Evolutionary conservation across 2,329 filamentous ascomycete genomes (phyloP).

Genomic region (Fusarium penzigii): DNA sequence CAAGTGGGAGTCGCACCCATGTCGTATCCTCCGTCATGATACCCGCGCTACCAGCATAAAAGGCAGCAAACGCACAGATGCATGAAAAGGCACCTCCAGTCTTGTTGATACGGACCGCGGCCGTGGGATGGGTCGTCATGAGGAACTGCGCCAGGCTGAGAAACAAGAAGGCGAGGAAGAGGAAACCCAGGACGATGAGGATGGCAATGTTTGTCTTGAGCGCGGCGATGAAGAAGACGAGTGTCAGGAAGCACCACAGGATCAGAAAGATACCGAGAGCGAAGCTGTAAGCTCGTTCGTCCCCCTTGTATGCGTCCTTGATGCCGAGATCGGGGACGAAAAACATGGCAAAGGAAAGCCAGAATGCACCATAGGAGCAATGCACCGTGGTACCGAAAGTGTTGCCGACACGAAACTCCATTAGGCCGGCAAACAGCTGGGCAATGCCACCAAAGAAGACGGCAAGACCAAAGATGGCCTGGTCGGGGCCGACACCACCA

Average conservation of each 20-base stretch:
- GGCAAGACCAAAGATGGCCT: constrained; percentile 39
- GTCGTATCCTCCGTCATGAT: constrained; percentile 45
- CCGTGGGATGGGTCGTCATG: constrained; percentile 35
- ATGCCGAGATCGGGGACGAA: constrained; percentile 54
- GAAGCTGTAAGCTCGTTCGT: constrained; percentile 43
- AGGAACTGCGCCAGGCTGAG: constrained; percentile 59
- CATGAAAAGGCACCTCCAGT: constrained; percentile 41
- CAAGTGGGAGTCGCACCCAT: constrained; percentile 42
- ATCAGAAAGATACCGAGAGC: constrained; percentile 60
- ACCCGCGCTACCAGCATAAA: constrained; percentile 42
- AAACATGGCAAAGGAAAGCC: constrained; percentile 61
- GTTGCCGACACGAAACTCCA: constrained; percentile 56
- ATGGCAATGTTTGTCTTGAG: constrained; percentile 61
- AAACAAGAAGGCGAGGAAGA: constrained; percentile 59
- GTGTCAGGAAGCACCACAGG: constrained; percentile 61
- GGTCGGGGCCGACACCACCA: constrained; percentile 36
- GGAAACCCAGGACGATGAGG: constrained; percentile 57
- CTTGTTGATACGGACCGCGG: constrained; percentile 47
- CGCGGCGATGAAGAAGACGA: constrained; percentile 55
- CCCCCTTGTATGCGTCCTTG: constrained; percentile 42
- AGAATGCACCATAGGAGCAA: constrained; percentile 63
- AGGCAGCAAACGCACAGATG: constrained; percentile 38
- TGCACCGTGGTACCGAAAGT: constrained; percentile 64
- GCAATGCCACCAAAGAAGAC: constrained; percentile 63
- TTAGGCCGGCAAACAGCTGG: constrained; percentile 67